phyloP scores from a whole-genome alignment of 2,329 filamentous ascomycete genomes.

The Aureobasidium sp. region DNA sequence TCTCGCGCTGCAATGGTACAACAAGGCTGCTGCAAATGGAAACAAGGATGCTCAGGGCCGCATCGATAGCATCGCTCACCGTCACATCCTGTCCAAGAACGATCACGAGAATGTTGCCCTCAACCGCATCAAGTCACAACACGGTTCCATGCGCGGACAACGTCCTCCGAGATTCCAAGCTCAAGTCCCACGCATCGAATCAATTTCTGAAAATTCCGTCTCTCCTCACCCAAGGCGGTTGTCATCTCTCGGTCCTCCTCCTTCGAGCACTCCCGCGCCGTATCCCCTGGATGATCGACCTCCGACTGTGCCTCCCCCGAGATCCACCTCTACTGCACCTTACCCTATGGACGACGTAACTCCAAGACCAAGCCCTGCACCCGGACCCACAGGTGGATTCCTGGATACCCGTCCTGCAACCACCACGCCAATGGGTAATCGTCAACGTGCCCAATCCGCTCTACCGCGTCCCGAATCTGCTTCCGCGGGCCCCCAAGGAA shows the following conservation, averaged over 20 bases:
- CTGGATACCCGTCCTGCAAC: conserved; percentile 43
- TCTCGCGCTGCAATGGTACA: conserved; percentile 84
- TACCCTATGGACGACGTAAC: conserved; percentile 64
- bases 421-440: conserved; percentile 38
- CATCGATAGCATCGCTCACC: conserved; percentile 76
- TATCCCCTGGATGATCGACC: conserved; percentile 37
- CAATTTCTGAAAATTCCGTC: conserved; percentile 33
- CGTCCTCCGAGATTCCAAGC: conserved; percentile 38
- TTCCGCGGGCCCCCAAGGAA: conserved; percentile 14
- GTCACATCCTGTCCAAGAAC: conserved; percentile 69
- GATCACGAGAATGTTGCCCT: conserved; percentile 93
- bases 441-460: conserved; percentile 46
- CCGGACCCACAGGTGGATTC: not conserved
- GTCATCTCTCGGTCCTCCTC: conserved; percentile 14
- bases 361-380: conserved; percentile 23
- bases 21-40: conserved; percentile 78
- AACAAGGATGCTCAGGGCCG: conserved; percentile 81
- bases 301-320: conserved; percentile 44
- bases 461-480: conserved; percentile 34
- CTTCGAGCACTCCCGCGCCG: conserved; percentile 21
- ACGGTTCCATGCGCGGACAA: conserved; percentile 45
- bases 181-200: conserved; percentile 32
- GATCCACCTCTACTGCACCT: conserved; percentile 54
- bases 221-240: conserved; percentile 34
- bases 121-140: conserved; percentile 63